Percentiles rank a stretch among this genome's conserved stretches.
Evolutionary conservation across 352 stramenopile genomes (phyloP).

Genomic region (Stramenopiles sp.): DNA sequence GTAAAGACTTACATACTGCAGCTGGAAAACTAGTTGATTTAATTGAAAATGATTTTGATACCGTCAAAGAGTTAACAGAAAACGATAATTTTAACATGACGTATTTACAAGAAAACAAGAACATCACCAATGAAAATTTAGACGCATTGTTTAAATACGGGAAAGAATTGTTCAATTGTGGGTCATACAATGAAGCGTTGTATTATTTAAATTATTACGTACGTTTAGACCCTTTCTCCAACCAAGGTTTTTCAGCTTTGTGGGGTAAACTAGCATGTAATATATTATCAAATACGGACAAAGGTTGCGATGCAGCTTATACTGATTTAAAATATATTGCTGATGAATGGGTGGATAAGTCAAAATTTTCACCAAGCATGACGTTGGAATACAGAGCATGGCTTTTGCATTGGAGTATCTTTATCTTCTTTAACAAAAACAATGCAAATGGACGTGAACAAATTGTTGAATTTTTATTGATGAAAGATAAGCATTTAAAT

Average conservation of each 20-base stretch:
- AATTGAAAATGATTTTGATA: neutral
- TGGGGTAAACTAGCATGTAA: slow-evolving; percentile 87
- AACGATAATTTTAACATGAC: neutral
- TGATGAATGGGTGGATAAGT: slow-evolving; percentile 65
- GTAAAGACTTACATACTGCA: neutral
- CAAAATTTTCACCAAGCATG: slow-evolving; percentile 45
- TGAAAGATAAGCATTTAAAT: slow-evolving; percentile 61
- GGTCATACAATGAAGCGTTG: neutral
- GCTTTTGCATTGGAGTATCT: slow-evolving; percentile 95
- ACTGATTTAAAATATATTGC: slow-evolving; percentile 76
- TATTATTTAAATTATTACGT: neutral
- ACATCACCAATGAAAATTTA: neutral
- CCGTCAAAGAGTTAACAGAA: neutral
- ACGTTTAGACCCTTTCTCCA: neutral
- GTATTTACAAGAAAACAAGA: neutral
- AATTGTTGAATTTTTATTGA: slow-evolving; percentile 90
- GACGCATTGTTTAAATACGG: neutral
- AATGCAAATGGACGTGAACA: slow-evolving; percentile 76
- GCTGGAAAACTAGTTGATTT: neutral
- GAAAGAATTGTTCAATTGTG: neutral
- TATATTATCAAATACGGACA: too few relatives aligned
- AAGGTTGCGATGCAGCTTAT: slow-evolving; percentile 76
- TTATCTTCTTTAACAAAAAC: slow-evolving; percentile 72
- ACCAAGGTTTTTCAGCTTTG: slow-evolving; percentile 6
- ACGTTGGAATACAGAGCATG: slow-evolving; percentile 89